Evolutionary conservation across 116 monocot species (phyloP).

Genomic region (Trichopus zeylanicus): DNA sequence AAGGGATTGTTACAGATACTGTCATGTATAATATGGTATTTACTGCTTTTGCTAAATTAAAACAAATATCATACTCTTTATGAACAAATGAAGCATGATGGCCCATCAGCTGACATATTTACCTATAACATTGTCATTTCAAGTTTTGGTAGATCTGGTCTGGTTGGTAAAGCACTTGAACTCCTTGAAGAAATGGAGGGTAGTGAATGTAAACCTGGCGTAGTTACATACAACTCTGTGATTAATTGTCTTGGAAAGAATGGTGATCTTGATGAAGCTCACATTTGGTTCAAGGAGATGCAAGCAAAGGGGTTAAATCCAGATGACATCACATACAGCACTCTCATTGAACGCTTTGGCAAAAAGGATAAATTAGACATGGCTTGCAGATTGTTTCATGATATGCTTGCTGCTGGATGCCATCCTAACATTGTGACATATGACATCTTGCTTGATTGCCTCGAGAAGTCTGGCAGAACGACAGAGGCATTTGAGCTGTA

Average conservation of each 20-base stretch:
- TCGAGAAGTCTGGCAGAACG: constrained; percentile 68
- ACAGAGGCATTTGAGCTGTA: constrained; percentile 62
- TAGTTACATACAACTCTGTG: constrained; percentile 86
- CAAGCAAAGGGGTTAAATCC: constrained; percentile 83
- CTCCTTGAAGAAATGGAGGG: constrained; percentile 85
- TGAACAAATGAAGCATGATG: constrained; percentile 66
- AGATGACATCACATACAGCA: constrained; percentile 90
- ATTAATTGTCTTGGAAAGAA: constrained; percentile 86
- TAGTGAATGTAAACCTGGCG: constrained; percentile 71
- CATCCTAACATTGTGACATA: constrained; percentile 91
- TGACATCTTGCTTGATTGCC: constrained; percentile 91
- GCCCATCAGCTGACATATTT: constrained; percentile 63
- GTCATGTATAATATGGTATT: constrained; percentile 83
- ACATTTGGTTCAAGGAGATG: constrained; percentile 89
- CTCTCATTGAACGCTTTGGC: constrained; percentile 95
- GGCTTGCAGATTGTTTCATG: constrained; percentile 85
- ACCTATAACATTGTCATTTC: constrained; percentile 93
- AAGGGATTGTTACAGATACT: constrained; percentile 62
- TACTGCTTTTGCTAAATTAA: constrained; percentile 48
- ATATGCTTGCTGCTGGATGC: constrained; percentile 78
- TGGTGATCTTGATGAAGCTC: constrained; percentile 92
- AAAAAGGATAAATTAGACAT: constrained; percentile 74
- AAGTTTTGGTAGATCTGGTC: constrained; percentile 68
- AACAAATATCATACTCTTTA: constrained; percentile 47
- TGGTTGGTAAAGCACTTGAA: constrained; percentile 50